A percentile compares a stretch with the other conserved stretches of the same genome.
Evolutionary conservation across 2,329 filamentous ascomycete genomes (phyloP).

Genomic region (Penicillium sp.): DNA sequence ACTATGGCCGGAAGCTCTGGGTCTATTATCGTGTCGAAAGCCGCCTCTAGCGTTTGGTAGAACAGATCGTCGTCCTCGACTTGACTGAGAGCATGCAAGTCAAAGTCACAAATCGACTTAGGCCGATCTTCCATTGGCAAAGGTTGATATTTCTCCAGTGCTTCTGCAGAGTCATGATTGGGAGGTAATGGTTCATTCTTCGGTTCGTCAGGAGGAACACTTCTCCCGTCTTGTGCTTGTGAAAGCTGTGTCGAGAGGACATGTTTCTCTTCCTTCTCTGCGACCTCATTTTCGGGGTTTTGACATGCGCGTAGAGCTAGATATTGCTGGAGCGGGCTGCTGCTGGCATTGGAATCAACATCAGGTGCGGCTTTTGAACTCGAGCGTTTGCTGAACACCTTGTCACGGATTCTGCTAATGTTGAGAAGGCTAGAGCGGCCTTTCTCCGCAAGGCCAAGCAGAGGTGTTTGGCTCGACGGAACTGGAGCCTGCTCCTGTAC

Average conservation of each 20-base stretch:
- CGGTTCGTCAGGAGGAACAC: too few relatives aligned
- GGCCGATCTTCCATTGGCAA: neutral
- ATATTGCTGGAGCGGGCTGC: too few relatives aligned
- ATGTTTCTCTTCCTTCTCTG: too few relatives aligned
- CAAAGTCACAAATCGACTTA: neutral
- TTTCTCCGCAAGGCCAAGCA: neutral
- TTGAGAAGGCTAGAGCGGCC: neutral
- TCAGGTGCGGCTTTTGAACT: neutral
- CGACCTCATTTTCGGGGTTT: too few relatives aligned
- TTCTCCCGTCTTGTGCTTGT: too few relatives aligned
- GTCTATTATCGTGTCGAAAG: slow-evolving; percentile 1
- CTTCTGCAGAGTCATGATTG: too few relatives aligned
- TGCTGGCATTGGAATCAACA: neutral
- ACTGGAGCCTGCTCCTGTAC: neutral
- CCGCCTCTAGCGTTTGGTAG: slow-evolving; percentile 6
- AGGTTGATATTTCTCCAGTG: too few relatives aligned
- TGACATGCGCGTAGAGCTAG: too few relatives aligned
- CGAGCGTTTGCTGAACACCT: neutral
- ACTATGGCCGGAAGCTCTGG: neutral
- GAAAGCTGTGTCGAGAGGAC: too few relatives aligned
- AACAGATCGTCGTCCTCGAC: slow-evolving; percentile 7
- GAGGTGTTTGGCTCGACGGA: neutral
- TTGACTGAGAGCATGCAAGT: neutral
- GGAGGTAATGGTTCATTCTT: too few relatives aligned
- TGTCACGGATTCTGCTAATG: neutral